Evolutionary conservation across 768 basidiomycete species (phyloP), one percentile per base, ranked within the genome.

Genomic region (Chalciporus piperatus): DNA sequence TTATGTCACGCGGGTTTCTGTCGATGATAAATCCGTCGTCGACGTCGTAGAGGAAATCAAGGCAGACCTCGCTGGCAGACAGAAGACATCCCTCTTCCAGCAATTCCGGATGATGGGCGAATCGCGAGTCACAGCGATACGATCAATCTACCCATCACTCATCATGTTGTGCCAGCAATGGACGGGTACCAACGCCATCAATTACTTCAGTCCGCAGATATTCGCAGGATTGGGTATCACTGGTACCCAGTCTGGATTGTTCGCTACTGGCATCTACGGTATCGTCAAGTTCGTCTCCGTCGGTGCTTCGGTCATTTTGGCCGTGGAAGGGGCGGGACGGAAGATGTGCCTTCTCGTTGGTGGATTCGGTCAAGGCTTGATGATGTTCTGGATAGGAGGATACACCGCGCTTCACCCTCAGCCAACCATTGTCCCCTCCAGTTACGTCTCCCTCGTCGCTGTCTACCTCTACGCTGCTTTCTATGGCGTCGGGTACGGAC

Each of bases 131-230:
- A 76, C 72, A n/a, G 71, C 72, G 0, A 51, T 78, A n/a, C 68
- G 75, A 28, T 75, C 71, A 19, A 70, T 75, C 45, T 77, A 78
- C 17, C 76, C 77, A 5, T 70, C 75, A 1, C 56, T 78, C 22
- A 67, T 77, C 52, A 78, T 79, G 73, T 68, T 77, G 53, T 75
- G 73, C 60, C 65, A 67, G 37, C 72, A 81, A 61, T 78, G 77
- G 73, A 80, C 76, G 0, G 80, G 80, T 13, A 77, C 77, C 12
- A 81, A 81, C 54, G 72, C 78, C 3, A 77, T 81, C 58, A 79
- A 79, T 58, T 82, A 82, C 56, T 82, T 74, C 52, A 75, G 75
- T 54, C 81, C 81, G 0, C 59, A 72, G 37, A 77, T 82, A 53
- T 81, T 82, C 54, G 72, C 72, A 3, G 64, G 64, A 33, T 66